Evolutionary conservation across 345 rosid genomes (phyloP), one percentile per base, ranked within the genome.

Genomic region (sweet orange (Citrus sinensis)): DNA sequence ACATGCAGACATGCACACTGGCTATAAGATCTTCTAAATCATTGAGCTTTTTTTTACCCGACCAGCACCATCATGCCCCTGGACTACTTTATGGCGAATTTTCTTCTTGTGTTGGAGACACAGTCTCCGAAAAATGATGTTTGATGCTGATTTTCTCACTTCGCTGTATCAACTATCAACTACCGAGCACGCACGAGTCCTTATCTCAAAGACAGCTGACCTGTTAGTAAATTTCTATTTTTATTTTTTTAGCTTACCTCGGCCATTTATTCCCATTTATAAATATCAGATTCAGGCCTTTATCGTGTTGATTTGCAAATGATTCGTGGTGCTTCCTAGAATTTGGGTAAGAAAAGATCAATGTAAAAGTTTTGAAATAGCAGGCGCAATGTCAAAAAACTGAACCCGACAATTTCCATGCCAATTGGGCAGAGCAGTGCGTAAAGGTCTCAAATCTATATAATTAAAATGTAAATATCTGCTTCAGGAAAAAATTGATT

Each of bases 1-100:
- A 46, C 51, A 46, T 40, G 80, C 77, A 61, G 62, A 71, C 86
- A 70, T 72, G 79, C 71, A 76, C 49, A 40, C 73, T 64, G 40
- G 25, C 61, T 25, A 70, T 59, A 70, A 46, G 13, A 49, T 39
- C 29, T 68, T 78, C 29, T 63, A 17, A 46, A 67, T 37, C 37
- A 74, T 13, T n/a, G 25, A 35, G 5, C 17, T n/a, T 27, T 46
- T 42, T 46, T 46, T 46, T 1, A 51, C 39, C 49, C 62, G 1
- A 22, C 65, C 75, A n/a, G 74, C 42, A 70, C 55, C 74, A 70
- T 70, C n/a, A 70, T 70, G 1, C 20, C 40, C 30, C 9, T 51
- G 74, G 74, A 59, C 54, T 29, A 29, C 74, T 70, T 70, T 51
- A 19, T 32, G 61, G 74, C 25, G 40, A 61, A 70, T 17, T 70